Evolutionary conservation across 768 basidiomycete species (phyloP).

Genomic region (Roridomyces roridus): DNA sequence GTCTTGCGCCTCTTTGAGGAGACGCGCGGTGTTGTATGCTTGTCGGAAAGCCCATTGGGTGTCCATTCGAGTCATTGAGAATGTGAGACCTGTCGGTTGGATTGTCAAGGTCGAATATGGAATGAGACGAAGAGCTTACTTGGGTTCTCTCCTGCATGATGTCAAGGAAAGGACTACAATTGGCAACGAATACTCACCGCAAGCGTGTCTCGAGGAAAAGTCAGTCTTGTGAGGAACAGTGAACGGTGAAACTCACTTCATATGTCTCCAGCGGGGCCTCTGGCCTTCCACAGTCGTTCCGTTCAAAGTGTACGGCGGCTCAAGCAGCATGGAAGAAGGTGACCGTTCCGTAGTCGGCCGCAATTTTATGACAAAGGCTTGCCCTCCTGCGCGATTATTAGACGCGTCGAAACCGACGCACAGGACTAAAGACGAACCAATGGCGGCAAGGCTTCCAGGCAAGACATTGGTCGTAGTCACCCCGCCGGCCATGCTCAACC

Average conservation of each 20-base stretch:
- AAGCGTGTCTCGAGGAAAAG: constrained; percentile 58
- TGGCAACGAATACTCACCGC: constrained; percentile 57
- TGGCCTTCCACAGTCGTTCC: constrained; percentile 33
- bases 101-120: constrained; percentile 59
- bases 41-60: constrained; percentile 71
- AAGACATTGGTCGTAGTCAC: constrained; percentile 78
- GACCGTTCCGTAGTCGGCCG: constrained; percentile 75
- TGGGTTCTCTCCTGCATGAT: constrained; percentile 18
- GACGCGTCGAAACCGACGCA: no score
- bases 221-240: constrained; percentile 27
- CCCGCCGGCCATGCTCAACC: constrained; percentile 68
- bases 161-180: constrained; percentile 37
- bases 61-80: constrained; percentile 64
- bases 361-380: constrained; percentile 79
- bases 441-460: constrained; percentile 71
- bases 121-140: constrained; percentile 49
- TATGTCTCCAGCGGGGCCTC: constrained; percentile 69
- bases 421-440: constrained; percentile 65
- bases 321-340: constrained; percentile 70
- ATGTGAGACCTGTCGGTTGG: constrained; percentile 67
- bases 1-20: constrained; percentile 73
- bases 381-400: constrained; percentile 70
- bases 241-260: constrained; percentile 62
- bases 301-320: constrained; percentile 69
- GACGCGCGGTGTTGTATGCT: constrained; percentile 72